phyloP scores from a whole-genome alignment of 441 rosid species.

The Gossypium laxum region DNA sequence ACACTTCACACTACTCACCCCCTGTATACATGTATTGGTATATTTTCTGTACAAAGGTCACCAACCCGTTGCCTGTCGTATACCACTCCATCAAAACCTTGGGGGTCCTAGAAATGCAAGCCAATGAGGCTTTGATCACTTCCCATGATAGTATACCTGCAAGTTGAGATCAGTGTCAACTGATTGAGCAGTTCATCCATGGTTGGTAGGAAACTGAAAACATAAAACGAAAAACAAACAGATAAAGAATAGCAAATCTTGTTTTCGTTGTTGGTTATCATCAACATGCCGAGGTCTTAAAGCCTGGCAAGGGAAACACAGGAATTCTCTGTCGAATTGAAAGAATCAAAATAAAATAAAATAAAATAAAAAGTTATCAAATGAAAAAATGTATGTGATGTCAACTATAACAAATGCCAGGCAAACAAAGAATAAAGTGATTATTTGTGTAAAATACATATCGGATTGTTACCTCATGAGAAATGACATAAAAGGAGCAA shows the following conservation, averaged over 20 bases:
- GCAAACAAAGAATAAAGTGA: not conserved
- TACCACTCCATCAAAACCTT: not conserved
- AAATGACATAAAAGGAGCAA: not conserved
- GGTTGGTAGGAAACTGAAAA: not conserved
- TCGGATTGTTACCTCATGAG: not conserved
- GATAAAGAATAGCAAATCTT: not conserved
- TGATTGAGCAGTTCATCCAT: not conserved
- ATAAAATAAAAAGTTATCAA: not conserved
- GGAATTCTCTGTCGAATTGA: not conserved
- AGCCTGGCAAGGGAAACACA: not conserved
- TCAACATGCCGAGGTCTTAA: not conserved
- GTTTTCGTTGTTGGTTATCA: not conserved
- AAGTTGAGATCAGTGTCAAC: not conserved
- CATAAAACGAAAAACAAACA: not conserved
- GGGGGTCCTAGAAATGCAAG: not conserved
- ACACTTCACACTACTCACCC: not conserved
- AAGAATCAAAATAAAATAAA: not conserved
- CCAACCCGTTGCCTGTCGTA: not conserved
- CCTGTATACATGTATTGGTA: not conserved
- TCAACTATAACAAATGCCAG: not conserved
- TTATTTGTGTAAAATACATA: constrained; percentile 2
- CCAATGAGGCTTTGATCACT: constrained; percentile 1
- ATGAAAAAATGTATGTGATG: not conserved
- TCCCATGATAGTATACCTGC: constrained; percentile 14
- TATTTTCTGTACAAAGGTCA: not conserved